Base-by-base conservation (phyloP, 1,284 basidiomycete species). In the Calocybe gambosa region DNA sequence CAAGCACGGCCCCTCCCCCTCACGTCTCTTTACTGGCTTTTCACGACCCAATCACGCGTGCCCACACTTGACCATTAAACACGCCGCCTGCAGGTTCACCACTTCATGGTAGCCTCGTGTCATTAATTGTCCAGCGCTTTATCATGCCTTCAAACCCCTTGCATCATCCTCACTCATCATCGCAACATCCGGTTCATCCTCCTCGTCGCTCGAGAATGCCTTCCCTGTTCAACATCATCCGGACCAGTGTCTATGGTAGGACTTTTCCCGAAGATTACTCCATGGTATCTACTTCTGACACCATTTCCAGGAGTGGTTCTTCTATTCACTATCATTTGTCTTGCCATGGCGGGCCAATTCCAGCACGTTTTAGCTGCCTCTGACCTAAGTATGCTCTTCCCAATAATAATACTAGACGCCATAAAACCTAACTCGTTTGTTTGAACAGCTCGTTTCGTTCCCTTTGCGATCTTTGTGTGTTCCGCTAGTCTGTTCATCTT, bases 381-480 rank as follows among this genome's bases (percentile, higher is more conserved):
- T 49, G 84, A 89, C 65, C 80, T 89, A 61, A 89, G 85, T 89
- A 62, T 64, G 84, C 68, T 39, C 21, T 23, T 12, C 23, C 25
- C 43, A 19, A 39, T 34, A 38, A 28, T 28, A 20, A 39, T 34
- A 37, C 26, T 28, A 20, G 31, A 15, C 50, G 37, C 15, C 29
- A 26, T 12, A 34, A 42, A 23, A 53, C 49, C 46, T 42, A 51
- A 28, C 45, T 16, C 7, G 7, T 23, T 18, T 20, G 16, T 29
- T 20, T 39, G 36, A 47, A 28, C 58, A 89, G 87, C 86, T 67
- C 84, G 80, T 69, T 90, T 89, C 61, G 80, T 90, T 39, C 87
- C 87, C 15, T 86, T 89, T 57, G 81, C 86, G 47, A 77, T 89
- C 59, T 89, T 89, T 55, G 85, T 88, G 36, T 85, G 81, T 56